Conservation (phyloP, 208 protist species). For the Kentomonas sorsogonicus region DNA sequence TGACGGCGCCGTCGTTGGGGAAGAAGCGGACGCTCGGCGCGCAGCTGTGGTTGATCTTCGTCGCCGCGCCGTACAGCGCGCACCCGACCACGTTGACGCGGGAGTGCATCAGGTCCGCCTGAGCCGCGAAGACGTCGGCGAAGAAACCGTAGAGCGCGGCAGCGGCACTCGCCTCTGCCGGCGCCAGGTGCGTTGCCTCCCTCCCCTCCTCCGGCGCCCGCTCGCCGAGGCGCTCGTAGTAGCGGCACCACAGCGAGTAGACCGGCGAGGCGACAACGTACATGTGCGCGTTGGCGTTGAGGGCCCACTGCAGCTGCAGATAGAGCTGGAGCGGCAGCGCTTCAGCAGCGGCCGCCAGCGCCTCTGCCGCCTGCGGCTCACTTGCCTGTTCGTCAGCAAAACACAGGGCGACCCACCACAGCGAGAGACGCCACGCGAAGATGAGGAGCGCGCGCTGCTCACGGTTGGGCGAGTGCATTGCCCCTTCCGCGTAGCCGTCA, state of each 20-base stretch:
- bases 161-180: too few species aligned
- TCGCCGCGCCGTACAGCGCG: constrained; percentile 35
- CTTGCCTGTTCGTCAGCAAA: constrained; percentile 11
- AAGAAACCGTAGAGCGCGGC: constrained; percentile 11
- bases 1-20: constrained; percentile 23
- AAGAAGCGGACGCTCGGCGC: constrained; percentile 39
- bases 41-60: constrained; percentile 62
- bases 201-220: background rate
- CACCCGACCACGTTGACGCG: too few species aligned
- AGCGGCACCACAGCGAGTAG: constrained; percentile 31
- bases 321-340: constrained; percentile 37
- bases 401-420: constrained; percentile 34
- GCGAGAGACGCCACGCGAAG: constrained; percentile 36
- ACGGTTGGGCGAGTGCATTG: constrained; percentile 18
- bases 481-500: constrained; percentile 31
- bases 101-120: too few species aligned
- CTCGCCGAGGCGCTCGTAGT: background rate
- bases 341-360: too few species aligned
- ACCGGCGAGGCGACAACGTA: constrained; percentile 39
- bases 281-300: constrained; percentile 49
- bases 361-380: too few species aligned
- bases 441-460: constrained; percentile 42
- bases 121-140: too few species aligned
- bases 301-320: constrained; percentile 38
- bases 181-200: background rate